Base-by-base conservation (phyloP, 2,329 filamentous ascomycete species). In the Arthrobotrys sinensis region DNA sequence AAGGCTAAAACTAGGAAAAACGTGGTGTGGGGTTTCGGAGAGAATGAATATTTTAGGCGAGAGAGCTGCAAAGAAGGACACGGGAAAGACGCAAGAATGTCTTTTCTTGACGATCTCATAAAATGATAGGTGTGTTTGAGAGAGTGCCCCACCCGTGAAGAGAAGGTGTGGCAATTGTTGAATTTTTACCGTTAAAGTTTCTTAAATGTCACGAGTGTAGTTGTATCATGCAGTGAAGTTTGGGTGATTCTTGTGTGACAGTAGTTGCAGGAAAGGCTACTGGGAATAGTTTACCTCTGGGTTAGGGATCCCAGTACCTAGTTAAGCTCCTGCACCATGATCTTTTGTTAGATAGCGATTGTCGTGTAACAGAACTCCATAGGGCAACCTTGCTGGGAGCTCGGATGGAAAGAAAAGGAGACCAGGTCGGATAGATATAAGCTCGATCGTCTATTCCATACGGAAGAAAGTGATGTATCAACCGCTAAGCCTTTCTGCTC, bases 31-130 rank as follows among this genome's bases (percentile, higher is more conserved):
- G 21, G 62, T 43, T 53, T 46, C 63, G 70, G 52, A 75, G 52
- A 68, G 43, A 48, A 67, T 62, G 48, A 50, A 50, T 67, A 55
- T 57, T 62, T 75, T 67, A 67, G 55, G 69, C 69, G 69, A 73
- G 60, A 46, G 60, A 50, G 48, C 21, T 48, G 69, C 60, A 73
- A 40, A 67, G 60, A 53, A 55, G 60, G 53, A 34, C 24, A 67
- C 63, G 70, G 70, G 70, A 75, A 72, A 75, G 70, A 75, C 70
- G 70, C 63, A 75, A 75, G 70, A 75, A 75, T 67, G 63, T 75
- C 70, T 53, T 65, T 52, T 73, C 57, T 38, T 65, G 60, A 53
- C 67, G 55, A 70, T 70, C 50, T 48, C 32, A 65, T 50, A 50
- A 60, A 43, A 52, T 66, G 60, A 72, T 73, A 73, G 28, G 43